Conservation (phyloP, 2,329 filamentous ascomycete genomes). For the Colletotrichum cuscutae region DNA sequence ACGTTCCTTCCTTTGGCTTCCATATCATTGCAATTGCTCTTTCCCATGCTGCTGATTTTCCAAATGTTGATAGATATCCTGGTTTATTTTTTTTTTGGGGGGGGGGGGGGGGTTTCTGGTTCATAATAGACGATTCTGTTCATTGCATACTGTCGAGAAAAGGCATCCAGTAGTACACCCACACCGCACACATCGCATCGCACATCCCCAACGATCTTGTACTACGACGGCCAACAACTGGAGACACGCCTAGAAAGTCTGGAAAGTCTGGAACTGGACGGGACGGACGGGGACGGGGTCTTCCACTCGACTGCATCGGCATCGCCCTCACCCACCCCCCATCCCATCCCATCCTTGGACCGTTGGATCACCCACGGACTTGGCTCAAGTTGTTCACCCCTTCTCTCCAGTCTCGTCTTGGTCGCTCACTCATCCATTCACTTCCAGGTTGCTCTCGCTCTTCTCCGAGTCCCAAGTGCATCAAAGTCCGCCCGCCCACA, state of each 20-base stretch:
- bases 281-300: not conserved
- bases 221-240: not conserved
- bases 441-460: not conserved
- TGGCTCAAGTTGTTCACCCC: not conserved
- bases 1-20: not conserved
- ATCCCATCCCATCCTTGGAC: not conserved
- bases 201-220: not conserved
- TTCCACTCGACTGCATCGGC: constrained; percentile 2
- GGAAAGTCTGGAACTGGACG: not conserved
- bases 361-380: not conserved
- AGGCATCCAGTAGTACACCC: not conserved
- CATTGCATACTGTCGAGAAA: not conserved
- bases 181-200: not conserved
- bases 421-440: not conserved
- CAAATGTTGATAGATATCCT: too few species aligned
- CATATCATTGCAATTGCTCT: not conserved
- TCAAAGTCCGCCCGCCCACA: not conserved
- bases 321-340: constrained; percentile 5
- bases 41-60: too few species aligned
- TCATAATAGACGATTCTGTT: too few species aligned
- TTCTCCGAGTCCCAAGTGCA: not conserved
- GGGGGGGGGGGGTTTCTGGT: too few species aligned
- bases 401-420: not conserved
- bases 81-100: too few species aligned
- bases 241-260: not conserved